Evolutionary conservation across 305 asterid genomes (phyloP).

Genomic region (Andrographis paniculata): DNA sequence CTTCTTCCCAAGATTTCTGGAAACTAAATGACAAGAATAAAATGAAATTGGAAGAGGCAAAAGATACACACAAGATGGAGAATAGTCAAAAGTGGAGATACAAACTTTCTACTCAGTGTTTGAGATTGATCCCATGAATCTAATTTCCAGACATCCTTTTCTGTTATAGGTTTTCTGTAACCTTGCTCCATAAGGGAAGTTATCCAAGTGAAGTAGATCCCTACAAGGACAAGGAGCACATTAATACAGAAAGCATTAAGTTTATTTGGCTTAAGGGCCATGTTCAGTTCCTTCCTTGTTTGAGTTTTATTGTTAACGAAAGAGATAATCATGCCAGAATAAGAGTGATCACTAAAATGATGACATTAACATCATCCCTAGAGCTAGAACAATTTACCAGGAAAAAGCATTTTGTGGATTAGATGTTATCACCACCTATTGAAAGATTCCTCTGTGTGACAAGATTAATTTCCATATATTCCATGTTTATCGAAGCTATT

Average conservation of each 20-base stretch:
- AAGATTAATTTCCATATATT: background rate
- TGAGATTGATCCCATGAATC: constrained; percentile 86
- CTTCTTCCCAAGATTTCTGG: constrained; percentile 78
- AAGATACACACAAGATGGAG: constrained; percentile 13
- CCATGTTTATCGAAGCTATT: constrained; percentile 2
- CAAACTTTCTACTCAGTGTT: constrained; percentile 67
- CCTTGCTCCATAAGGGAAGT: constrained; percentile 88
- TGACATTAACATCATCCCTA: background rate
- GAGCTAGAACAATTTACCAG: background rate
- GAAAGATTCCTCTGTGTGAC: background rate
- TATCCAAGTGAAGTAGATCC: constrained; percentile 50
- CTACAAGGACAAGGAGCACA: constrained; percentile 21
- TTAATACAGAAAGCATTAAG: constrained; percentile 1
- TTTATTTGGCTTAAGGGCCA: background rate
- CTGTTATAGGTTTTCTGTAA: constrained; percentile 73
- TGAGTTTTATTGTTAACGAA: constrained; percentile 4
- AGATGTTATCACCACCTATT: background rate
- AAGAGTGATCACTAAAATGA: background rate
- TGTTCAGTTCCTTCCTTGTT: constrained; percentile 1
- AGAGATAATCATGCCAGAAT: background rate
- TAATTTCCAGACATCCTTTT: constrained; percentile 85
- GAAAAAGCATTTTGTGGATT: background rate
- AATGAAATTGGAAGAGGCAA: constrained; percentile 12
- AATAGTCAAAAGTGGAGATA: constrained; percentile 21
- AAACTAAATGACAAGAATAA: constrained; percentile 38